These are phyloP conservation scores for Clonostachys sp. DNA, from an alignment of 2,329 filamentous ascomycete species.

Conservation along the genomic window DNA sequence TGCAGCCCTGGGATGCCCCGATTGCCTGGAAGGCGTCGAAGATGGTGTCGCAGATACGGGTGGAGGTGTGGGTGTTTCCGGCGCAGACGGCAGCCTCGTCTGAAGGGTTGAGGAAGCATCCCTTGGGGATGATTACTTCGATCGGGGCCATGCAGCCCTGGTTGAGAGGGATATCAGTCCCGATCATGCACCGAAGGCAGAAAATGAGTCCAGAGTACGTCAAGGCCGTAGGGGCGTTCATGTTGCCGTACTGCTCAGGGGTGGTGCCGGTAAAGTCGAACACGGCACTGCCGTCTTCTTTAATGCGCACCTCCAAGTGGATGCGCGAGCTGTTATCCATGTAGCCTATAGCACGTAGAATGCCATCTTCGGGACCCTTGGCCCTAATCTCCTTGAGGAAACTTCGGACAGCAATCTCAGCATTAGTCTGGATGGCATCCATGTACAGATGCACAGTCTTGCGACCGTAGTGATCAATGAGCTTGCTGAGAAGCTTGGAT, in stretches of 20 bases:
- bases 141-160: conserved; percentile 28
- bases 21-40: conserved; percentile 17
- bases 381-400: conserved; percentile 38
- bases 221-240: conserved; percentile 28
- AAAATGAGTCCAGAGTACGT: conserved; percentile 31
- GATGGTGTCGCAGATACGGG: conserved; percentile 23
- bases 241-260: conserved; percentile 24
- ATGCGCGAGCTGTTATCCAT: conserved; percentile 88
- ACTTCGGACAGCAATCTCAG: conserved; percentile 68
- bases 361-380: conserved; percentile 38
- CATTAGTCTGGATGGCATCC: conserved; percentile 76
- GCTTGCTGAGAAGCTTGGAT: conserved; percentile 66
- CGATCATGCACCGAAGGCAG: conserved; percentile 23
- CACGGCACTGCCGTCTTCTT: conserved; percentile 29
- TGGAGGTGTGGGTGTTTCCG: conserved; percentile 54
- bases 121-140: conserved; percentile 19
- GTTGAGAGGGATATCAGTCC: conserved; percentile 28
- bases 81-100: conserved; percentile 22
- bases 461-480: conserved; percentile 76
- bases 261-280: conserved; percentile 30
- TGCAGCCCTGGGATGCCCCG: conserved; percentile 20
- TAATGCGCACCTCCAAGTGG: conserved; percentile 67
- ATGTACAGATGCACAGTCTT: conserved; percentile 79
- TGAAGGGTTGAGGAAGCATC: conserved; percentile 22
- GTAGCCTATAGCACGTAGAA: conserved; percentile 64